Conservation (phyloP, 139 green algal species). For the Astrephomene gubernaculifera region DNA sequence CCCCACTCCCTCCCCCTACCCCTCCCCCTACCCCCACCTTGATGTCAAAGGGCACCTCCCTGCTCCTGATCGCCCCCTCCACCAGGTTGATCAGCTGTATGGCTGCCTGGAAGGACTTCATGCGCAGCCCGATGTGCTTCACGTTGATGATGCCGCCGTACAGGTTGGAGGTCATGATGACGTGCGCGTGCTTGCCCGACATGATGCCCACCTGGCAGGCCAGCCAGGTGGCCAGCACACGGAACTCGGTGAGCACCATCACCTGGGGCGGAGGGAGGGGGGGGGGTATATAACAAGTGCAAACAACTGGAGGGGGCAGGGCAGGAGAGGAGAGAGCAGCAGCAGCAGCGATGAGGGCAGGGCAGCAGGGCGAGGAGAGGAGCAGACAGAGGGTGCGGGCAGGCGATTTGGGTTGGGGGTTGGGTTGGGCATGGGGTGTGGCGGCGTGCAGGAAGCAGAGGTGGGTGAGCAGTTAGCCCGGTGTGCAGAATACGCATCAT, state of each 20-base stretch:
- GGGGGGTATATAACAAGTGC: not conserved
- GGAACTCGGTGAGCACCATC: conserved; percentile 45
- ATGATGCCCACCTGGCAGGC: conserved; percentile 42
- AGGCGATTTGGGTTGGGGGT: too few species aligned
- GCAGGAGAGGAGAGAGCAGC: too few species aligned
- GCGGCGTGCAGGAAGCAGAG: too few species aligned
- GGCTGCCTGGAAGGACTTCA: conserved; percentile 17
- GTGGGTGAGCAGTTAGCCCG: too few species aligned
- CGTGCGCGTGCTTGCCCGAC: conserved; percentile 40
- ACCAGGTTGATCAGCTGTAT: conserved; percentile 20
- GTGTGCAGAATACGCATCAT: too few species aligned
- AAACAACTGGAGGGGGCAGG: not conserved
- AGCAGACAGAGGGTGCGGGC: too few species aligned
- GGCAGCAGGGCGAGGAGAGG: too few species aligned
- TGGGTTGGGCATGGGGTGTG: too few species aligned
- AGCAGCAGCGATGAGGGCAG: too few species aligned
- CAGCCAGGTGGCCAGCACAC: conserved; percentile 38
- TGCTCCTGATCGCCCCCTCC: not conserved
- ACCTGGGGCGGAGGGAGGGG: not conserved
- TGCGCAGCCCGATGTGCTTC: conserved; percentile 40
- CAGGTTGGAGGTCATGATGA: conserved; percentile 29
- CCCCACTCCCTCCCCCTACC: not conserved
- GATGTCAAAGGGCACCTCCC: conserved; percentile 41
- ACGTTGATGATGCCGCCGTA: conserved; percentile 45
- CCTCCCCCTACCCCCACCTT: conserved; percentile 2